A percentile compares a stretch with the other conserved stretches of the same genome.
These are phyloP conservation scores for Backusella morwellensis DNA, from an alignment of 192 early-diverging fungal genomes.

Conservation along the genomic window DNA sequence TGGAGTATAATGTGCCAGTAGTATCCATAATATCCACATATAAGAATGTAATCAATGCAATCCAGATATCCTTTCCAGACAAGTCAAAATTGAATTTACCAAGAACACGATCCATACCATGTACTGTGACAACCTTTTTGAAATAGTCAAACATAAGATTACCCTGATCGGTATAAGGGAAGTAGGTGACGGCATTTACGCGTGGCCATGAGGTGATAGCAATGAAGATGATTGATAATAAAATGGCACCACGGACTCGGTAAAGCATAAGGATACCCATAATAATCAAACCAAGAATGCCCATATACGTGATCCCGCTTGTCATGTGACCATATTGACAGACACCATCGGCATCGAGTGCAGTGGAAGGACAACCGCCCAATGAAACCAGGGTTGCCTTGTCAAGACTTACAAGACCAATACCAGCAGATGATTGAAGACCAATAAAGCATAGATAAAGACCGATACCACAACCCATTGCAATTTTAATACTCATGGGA, in stretches of 20 bases:
- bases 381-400: conserved; percentile 59
- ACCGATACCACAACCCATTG: conserved; percentile 74
- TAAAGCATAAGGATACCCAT: conserved; percentile 64
- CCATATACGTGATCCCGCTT: conserved; percentile 55
- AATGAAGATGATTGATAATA: conserved; percentile 70
- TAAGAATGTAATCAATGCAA: conserved; percentile 80
- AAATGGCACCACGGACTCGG: conserved; percentile 67
- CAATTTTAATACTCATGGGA: conserved; percentile 69
- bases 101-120: conserved; percentile 55
- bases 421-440: conserved; percentile 76
- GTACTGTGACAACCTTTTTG: conserved; percentile 69
- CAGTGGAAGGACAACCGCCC: conserved; percentile 57
- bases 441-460: conserved; percentile 80
- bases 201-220: conserved; percentile 75
- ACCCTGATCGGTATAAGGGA: conserved; percentile 65
- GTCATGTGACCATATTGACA: conserved; percentile 62
- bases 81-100: conserved; percentile 65
- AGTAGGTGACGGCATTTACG: conserved; percentile 66
- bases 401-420: conserved; percentile 66
- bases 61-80: conserved; percentile 62
- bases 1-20: conserved; percentile 82
- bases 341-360: conserved; percentile 55
- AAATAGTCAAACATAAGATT: conserved; percentile 65
- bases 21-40: conserved; percentile 88
- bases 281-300: conserved; percentile 67